Conservation (phyloP, 257 asterid species). For the Solanum paucissectum region DNA sequence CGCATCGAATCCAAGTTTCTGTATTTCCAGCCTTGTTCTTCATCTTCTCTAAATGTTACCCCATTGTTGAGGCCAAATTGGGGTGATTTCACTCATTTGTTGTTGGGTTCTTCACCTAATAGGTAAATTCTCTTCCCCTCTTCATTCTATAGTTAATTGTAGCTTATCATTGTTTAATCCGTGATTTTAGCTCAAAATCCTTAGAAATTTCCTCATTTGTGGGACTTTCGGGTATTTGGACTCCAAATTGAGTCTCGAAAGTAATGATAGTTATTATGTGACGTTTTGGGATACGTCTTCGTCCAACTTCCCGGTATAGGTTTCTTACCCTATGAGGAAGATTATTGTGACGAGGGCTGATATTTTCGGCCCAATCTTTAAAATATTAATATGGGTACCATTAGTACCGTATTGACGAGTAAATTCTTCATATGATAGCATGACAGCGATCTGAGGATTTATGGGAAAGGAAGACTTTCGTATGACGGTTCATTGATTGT, state of each 20-base stretch:
- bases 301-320: not conserved
- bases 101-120: not conserved
- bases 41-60: not conserved
- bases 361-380: not conserved
- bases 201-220: not conserved
- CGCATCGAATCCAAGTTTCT: not conserved
- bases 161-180: not conserved
- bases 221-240: not conserved
- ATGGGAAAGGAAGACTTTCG: not conserved
- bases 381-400: not conserved
- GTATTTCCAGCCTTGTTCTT: not conserved
- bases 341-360: not conserved
- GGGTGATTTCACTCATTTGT: not conserved
- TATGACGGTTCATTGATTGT: not conserved
- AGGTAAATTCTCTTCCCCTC: not conserved
- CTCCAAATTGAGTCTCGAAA: not conserved
- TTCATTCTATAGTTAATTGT: not conserved
- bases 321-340: not conserved
- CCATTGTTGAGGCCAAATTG: not conserved
- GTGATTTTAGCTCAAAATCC: not conserved
- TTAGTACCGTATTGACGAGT: not conserved
- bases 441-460: not conserved
- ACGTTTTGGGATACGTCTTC: too few species aligned
- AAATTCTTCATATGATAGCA: not conserved
- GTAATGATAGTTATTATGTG: too few species aligned